A percentile compares a stretch with the other conserved stretches of the same genome.
These are phyloP conservation scores for Isatis lusitanica DNA, from an alignment of 441 rosid genomes.

Conservation along the genomic window DNA sequence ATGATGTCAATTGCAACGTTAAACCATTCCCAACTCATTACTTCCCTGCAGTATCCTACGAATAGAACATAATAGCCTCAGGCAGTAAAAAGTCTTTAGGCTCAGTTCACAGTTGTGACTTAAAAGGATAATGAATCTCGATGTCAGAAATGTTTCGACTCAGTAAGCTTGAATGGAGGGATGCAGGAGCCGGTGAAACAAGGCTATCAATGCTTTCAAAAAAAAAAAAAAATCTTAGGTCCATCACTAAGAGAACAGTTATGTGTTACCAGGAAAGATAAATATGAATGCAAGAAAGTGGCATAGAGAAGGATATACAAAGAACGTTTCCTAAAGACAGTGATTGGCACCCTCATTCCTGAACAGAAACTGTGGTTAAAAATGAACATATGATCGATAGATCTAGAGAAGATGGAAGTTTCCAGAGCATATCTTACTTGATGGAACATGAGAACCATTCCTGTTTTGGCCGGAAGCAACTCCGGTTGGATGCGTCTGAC, in stretches of 20 bases:
- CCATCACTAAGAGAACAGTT: too few relatives aligned
- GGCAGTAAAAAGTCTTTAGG: not conserved
- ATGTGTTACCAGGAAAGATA: not conserved
- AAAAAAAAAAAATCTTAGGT: too few relatives aligned
- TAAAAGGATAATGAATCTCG: not conserved
- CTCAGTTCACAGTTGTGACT: not conserved
- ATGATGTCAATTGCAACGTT: constrained; percentile 21
- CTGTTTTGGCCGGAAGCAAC: constrained; percentile 52
- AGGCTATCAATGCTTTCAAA: too few relatives aligned
- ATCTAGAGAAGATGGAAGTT: not conserved
- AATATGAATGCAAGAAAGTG: not conserved
- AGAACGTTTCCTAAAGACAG: not conserved
- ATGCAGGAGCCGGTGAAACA: too few relatives aligned
- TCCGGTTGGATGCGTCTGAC: constrained; percentile 56
- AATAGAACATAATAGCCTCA: not conserved
- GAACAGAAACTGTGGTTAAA: not conserved
- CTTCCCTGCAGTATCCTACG: not conserved
- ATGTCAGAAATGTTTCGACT: not conserved
- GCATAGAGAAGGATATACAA: not conserved
- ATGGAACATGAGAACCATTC: constrained; percentile 60
- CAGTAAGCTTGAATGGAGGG: not conserved
- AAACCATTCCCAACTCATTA: not conserved
- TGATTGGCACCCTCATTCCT: not conserved
- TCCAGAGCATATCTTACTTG: constrained; percentile 45
- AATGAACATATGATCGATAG: not conserved